Evolutionary conservation across 805 yeast species (phyloP).

Genomic region (Maudiozyma serrabonitensis): DNA sequence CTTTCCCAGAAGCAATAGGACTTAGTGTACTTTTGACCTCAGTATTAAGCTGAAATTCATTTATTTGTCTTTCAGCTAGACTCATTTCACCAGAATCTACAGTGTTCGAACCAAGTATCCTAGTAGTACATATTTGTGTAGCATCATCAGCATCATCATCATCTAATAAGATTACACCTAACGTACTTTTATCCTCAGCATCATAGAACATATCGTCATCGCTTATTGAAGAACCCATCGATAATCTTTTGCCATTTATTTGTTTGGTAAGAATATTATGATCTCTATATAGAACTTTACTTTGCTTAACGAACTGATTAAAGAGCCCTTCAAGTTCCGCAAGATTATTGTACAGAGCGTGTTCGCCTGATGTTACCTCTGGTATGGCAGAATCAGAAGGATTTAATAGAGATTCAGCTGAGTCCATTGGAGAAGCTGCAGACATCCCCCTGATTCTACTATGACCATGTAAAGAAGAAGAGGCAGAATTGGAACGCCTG

Average conservation of each 20-base stretch:
- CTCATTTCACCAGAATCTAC: background rate
- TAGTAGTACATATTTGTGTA: background rate
- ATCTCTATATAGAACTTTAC: slow-evolving; percentile 13
- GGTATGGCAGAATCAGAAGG: background rate
- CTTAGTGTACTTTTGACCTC: background rate
- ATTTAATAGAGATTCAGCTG: slow-evolving; percentile 3
- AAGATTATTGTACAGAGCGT: slow-evolving; percentile 19
- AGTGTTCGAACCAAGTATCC: background rate
- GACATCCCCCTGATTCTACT: slow-evolving; percentile 5
- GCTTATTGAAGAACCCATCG: slow-evolving; percentile 25
- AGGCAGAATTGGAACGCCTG: slow-evolving; percentile 9
- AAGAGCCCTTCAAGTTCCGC: slow-evolving; percentile 18
- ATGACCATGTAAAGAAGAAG: slow-evolving; percentile 8
- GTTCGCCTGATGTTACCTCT: slow-evolving; percentile 5
- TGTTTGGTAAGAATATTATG: slow-evolving; percentile 10
- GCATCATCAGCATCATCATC: slow-evolving; percentile 23
- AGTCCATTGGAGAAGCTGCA: slow-evolving; percentile 5
- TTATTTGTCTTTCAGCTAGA: background rate
- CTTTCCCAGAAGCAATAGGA: background rate
- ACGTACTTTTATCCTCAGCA: slow-evolving; percentile 46
- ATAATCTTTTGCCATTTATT: slow-evolving; percentile 7
- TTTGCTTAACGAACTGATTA: slow-evolving; percentile 16
- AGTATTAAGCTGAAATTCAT: background rate
- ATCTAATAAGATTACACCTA: slow-evolving; percentile 49
- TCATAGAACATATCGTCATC: slow-evolving; percentile 52